Evolutionary conservation across 1,284 basidiomycete species (phyloP), one percentile per base, ranked within the genome.

Genomic region (Mycosarcoma maydis): DNA sequence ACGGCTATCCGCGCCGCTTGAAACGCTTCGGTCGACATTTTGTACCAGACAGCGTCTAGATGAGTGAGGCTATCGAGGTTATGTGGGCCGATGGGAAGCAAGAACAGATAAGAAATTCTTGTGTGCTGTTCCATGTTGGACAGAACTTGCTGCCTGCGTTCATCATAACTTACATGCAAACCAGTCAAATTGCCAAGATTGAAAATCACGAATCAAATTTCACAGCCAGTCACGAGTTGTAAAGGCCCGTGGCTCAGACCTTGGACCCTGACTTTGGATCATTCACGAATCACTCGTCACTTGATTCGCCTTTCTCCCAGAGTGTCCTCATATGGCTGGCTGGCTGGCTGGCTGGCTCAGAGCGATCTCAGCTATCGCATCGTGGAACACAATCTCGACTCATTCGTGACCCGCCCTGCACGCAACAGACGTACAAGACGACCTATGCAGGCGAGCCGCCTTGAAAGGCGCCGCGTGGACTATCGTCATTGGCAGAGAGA

Each of bases 1-100:
- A 76, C 66, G 48, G 70, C 60, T 7, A 24, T 6, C 13, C 73
- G 58, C 2, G 73, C 73, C 36, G 45, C 48, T 19, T 44, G 43
- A 26, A 71, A 67, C 0, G 73, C 37, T 4, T 39, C 37, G n/a
- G 38, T 40, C 16, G 56, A 36, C 57, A 66, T 71, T n/a, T 19
- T 43, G n/a, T n/a, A n/a, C 29, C 2, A 30, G 29, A 30, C 9
- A 4, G 4, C 1, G 19, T 34, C 11, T 13, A 11, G 10, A 4
- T 34, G 48, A 41, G 19, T 33, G 20, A 23, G n/a, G 29, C 19
- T 22, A 33, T 29, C 23, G 45, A 17, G 14, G 23, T 30, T 32
- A 6, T 20, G 22, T 17, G 6, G 36, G 10, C 23, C n/a, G 37
- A 48, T 20, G 14, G 22, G 19, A 36, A n/a, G 20, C 23, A 41